Evolutionary conservation across 192 early-diverging fungal genomes (phyloP), one percentile per base, ranked within the genome.

Genomic region (Kickxella alabastrina): DNA sequence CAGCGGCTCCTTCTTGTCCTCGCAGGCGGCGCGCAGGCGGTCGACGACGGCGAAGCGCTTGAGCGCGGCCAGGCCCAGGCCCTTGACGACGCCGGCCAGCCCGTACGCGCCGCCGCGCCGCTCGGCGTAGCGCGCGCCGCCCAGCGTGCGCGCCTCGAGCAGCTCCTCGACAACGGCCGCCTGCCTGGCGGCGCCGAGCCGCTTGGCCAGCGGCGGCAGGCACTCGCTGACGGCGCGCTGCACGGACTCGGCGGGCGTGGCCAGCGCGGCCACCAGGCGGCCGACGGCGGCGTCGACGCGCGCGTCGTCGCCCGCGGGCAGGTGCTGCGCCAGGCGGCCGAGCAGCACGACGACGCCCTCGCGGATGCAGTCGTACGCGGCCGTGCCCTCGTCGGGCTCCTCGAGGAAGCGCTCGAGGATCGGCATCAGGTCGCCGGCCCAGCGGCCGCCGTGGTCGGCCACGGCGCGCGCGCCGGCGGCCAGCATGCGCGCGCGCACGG

Each of bases 61-160:
- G 21, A 99, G 74, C 12, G 91, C 79, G 22, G 80, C 77, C 52
- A 99, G 87, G 38, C 95, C 95, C 17, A 86, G 77, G 4, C 95
- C 95, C 62, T 93, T 92, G 42, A 95, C 83, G 19, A 97, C 77
- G 37, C 95, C 97, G 6, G 97, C 92, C 34, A 99, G 59, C 39
- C 97, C 97, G 56, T 92, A 99, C 3, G 97, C 97, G 13, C 90
- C 91, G 21, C 97, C 97, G 21, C 92, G 85, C 14, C 95, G 82
- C 39, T 84, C 75, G 14, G 89, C 91, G 63, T 97, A 99, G 52
- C 86, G 90, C 45, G 76, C 75, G 25, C 82, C 79, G 22, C 75
- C 68, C 61, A 91, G 88, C 3, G 92, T 68, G 43, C 72, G 80
- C 9, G 87, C 75, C 61, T 92, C 62, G 12, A 96, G 63, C n/a